Base-by-base conservation (phyloP, 192 early-diverging fungal species). In the Rhizophagus sp. region DNA sequence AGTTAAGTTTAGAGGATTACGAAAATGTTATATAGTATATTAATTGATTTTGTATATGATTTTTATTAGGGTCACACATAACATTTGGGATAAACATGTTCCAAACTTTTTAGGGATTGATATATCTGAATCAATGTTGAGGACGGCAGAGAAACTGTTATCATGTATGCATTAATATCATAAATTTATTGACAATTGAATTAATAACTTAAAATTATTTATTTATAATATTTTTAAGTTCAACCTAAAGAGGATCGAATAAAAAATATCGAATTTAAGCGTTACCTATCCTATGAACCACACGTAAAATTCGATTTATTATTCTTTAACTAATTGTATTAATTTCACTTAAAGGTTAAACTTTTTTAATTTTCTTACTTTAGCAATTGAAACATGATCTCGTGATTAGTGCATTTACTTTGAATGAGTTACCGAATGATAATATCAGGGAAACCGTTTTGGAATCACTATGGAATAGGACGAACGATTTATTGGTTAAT, bases 401-500 rank as follows among this genome's bases (percentile, higher is more conserved):
- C n/a, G 95, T 96, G 1, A 76, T 96, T 4, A 88, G 91, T 25
- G 90, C 91, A 1, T 95, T 94, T 84, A 80, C 92, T 1, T 83
- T 97, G 13, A 86, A 88, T 11, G 96, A 97, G 17, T 80, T 96
- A n/a, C 85, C 92, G 4, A 88, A 91, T 1, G 89, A 92, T 61
- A 86, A 89, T 3, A 52, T 92, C 3, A 92, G 93, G 52, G 83
- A 87, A 70, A 84, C 87, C 3, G 92, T 92, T 0, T 80, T 97
- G 12, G 87, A 93, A 63, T 87, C 88, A 15, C 83, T 97, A 62
- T 97, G 96, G 96, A 72, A 86, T n/a, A 89, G 90, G n/a, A 95
- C 95, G 17, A 80, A 81, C 3, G 94, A 97, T 80, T 88, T 91
- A 3, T 83, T 97, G 80, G 91, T 92, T 78, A 80, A 68, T 6